Conservation (phyloP, 2,329 filamentous ascomycete species). For the Trichoderma harzianum region DNA sequence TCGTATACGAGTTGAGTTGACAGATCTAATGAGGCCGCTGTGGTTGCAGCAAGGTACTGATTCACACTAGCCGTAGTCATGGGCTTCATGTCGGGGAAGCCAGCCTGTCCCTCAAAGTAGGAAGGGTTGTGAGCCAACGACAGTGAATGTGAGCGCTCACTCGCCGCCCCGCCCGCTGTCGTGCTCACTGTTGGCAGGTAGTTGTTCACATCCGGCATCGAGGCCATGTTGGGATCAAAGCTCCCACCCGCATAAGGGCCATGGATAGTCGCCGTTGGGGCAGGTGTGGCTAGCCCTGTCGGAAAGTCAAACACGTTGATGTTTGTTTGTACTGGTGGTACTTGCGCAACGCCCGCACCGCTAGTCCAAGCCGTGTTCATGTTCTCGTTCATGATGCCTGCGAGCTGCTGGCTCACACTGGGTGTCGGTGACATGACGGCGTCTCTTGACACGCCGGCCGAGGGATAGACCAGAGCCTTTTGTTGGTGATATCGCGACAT, state of each 20-base stretch:
- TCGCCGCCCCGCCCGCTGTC: conserved; percentile 27
- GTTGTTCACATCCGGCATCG: conserved; percentile 28
- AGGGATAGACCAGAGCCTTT: conserved; percentile 40
- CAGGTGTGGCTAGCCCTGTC: conserved; percentile 54
- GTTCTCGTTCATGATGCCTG: conserved; percentile 56
- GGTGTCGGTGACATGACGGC: conserved; percentile 54
- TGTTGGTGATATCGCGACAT: conserved; percentile 57
- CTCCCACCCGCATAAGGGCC: conserved; percentile 44
- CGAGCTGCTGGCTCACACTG: conserved; percentile 48
- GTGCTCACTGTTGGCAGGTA: conserved; percentile 27
- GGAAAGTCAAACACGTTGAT: conserved; percentile 48
- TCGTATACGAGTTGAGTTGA: conserved; percentile 36
- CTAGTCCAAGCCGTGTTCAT: conserved; percentile 49
- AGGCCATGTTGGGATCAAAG: conserved; percentile 40
- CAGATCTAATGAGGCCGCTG: conserved; percentile 32
- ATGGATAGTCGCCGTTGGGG: conserved; percentile 51
- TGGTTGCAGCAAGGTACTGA: conserved; percentile 29
- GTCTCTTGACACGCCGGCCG: conserved; percentile 36
- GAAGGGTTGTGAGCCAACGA: conserved; percentile 27
- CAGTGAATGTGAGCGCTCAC: conserved; percentile 26
- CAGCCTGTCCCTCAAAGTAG: conserved; percentile 34
- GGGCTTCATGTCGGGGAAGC: conserved; percentile 36
- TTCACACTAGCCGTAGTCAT: conserved; percentile 29
- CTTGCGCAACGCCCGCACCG: conserved; percentile 27
- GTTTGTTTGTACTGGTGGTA: conserved; percentile 34